Conservation (phyloP, 2,329 filamentous ascomycete genomes). For the Xenosphaeropsis pyriputrescens region DNA sequence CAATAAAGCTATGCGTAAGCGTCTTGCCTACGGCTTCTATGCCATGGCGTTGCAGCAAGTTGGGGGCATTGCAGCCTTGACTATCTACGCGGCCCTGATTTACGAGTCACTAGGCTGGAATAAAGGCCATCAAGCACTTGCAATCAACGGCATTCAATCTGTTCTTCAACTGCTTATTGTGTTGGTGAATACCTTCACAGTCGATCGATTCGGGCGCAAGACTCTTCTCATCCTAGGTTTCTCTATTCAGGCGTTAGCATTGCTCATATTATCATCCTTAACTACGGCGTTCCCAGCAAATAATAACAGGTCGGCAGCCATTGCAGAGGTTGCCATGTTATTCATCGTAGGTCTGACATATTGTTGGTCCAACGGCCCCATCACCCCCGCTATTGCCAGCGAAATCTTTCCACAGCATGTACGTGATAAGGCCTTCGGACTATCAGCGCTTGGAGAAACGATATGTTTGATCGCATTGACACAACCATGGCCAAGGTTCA, state of each 20-base stretch:
- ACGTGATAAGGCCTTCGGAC: conserved; percentile 22
- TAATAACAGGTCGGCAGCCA: conserved; percentile 20
- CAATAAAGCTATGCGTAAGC: conserved; percentile 19
- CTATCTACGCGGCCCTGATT: conserved; percentile 23
- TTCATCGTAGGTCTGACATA: conserved; percentile 27
- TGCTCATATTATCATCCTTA: conserved; percentile 21
- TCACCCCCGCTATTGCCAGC: conserved; percentile 20
- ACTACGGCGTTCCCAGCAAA: conserved; percentile 23
- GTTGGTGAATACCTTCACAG: conserved; percentile 24
- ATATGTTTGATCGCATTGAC: conserved; percentile 22
- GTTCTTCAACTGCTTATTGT: conserved; percentile 23
- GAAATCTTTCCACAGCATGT: conserved; percentile 26
- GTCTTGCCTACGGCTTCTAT: conserved; percentile 21
- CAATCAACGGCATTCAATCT: conserved; percentile 23
- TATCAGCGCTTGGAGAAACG: conserved; percentile 21
- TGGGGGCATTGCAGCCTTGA: conserved; percentile 19
- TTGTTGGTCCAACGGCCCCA: conserved; percentile 24
- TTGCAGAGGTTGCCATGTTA: conserved; percentile 24
- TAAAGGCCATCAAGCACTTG: conserved; percentile 18
- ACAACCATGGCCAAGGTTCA: conserved; percentile 24
- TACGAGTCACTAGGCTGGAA: conserved; percentile 23
- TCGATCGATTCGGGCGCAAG: conserved; percentile 20
- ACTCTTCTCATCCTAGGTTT: conserved; percentile 21
- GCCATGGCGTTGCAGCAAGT: conserved; percentile 18
- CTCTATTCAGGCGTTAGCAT: conserved; percentile 20